A percentile compares a stretch with the other conserved stretches of the same genome.
phyloP scores from a whole-genome alignment of 106 monocot genomes.

The Acanthochlamys bracteata region DNA sequence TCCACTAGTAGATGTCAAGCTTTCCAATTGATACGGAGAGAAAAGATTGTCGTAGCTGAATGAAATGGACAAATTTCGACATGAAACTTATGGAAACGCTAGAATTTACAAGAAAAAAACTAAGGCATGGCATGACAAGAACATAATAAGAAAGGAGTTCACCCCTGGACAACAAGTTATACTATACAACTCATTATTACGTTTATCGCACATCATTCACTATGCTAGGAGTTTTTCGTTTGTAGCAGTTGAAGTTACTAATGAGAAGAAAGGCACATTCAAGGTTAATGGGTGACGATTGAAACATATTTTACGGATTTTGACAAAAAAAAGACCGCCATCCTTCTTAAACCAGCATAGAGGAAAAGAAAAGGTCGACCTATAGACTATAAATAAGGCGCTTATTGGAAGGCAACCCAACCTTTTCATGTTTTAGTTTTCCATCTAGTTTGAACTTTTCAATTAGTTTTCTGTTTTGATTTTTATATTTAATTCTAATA shows the following conservation, averaged over 20 bases:
- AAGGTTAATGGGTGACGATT: neutral
- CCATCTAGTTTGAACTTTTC: too few relatives aligned
- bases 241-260: neutral
- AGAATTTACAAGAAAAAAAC: constrained; percentile 4
- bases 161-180: neutral
- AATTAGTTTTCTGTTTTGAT: too few relatives aligned
- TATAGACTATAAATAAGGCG: too few relatives aligned
- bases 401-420: too few relatives aligned
- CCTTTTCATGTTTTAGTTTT: too few relatives aligned
- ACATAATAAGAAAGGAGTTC: neutral
- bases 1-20: too few relatives aligned
- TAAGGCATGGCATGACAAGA: neutral
- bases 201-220: neutral
- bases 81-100: neutral
- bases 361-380: too few relatives aligned
- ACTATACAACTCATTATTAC: neutral
- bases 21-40: neutral
- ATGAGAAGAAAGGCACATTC: neutral
- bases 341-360: too few relatives aligned
- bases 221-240: neutral
- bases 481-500: too few relatives aligned
- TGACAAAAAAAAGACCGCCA: too few relatives aligned
- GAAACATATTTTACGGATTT: neutral
- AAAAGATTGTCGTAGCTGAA: neutral
- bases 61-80: constrained; percentile 9